These are phyloP conservation scores for Asterella californica DNA, from an alignment of 225 moss, liverwort and hornwort genomes.

Conservation along the genomic window DNA sequence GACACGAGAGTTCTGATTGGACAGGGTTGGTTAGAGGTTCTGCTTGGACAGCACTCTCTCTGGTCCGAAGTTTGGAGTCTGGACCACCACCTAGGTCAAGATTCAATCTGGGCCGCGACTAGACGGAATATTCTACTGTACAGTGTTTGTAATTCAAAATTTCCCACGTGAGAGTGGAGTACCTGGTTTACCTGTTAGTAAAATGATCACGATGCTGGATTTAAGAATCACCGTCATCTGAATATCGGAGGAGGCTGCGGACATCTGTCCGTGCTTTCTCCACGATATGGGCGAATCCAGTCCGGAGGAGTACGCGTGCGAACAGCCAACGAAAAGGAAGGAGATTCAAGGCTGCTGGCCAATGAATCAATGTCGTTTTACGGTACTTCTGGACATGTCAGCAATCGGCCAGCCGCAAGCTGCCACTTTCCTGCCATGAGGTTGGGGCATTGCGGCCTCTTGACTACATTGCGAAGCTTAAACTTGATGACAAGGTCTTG, in stretches of 20 bases:
- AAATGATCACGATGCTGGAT: neutral
- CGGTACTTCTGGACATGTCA: neutral
- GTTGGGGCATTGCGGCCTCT: no score
- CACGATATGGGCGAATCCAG: neutral
- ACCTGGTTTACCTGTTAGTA: neutral
- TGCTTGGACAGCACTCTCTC: no score
- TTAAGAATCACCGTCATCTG: neutral
- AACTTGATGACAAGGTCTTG: neutral
- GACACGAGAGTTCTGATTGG: no score
- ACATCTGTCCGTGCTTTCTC: neutral
- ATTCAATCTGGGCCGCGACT: no score
- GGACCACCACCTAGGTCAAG: no score
- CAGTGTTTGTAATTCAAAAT: conserved; percentile 1
- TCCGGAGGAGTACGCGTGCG: no score
- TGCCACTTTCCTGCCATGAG: neutral
- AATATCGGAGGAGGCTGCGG: neutral
- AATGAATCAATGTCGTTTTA: neutral
- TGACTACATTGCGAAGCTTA: no score
- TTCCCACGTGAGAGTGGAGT: neutral
- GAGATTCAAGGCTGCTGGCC: neutral
- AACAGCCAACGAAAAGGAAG: no score
- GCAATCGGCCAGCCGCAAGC: neutral
- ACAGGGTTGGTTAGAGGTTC: no score
- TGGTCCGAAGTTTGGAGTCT: no score
- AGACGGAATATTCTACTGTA: no score